phyloP scores from a whole-genome alignment of 1,139 yeast species.

The Yamadazyma siamensis region DNA sequence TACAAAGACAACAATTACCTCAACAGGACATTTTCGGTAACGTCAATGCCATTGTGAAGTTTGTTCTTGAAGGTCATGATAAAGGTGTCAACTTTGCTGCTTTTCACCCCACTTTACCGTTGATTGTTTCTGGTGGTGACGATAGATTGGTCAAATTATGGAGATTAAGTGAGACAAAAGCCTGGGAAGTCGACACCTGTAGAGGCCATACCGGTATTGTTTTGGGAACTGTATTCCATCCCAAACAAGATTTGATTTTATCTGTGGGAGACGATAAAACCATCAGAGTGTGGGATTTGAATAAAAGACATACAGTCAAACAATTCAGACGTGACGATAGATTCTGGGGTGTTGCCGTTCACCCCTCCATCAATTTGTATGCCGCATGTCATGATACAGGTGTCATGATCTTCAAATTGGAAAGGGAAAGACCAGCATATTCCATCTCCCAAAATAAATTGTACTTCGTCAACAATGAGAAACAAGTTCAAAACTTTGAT shows the following conservation, averaged over 20 bases:
- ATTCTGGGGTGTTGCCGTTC: conserved; percentile 90
- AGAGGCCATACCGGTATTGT: conserved; percentile 96
- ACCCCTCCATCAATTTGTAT: conserved; percentile 85
- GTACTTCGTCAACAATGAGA: conserved; percentile 76
- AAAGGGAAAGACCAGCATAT: conserved; percentile 94
- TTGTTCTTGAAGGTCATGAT: conserved; percentile 96
- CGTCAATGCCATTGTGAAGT: conserved; percentile 91
- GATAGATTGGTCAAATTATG: conserved; percentile 93
- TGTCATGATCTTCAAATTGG: conserved; percentile 96
- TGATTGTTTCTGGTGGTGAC: conserved; percentile 95
- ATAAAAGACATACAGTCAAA: conserved; percentile 88
- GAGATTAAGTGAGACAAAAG: conserved; percentile 97
- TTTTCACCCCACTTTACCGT: conserved; percentile 94
- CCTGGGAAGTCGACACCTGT: conserved; percentile 99
- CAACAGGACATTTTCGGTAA: conserved; percentile 94
- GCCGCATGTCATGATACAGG: conserved; percentile 98
- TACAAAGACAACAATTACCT: conserved; percentile 67
- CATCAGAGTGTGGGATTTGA: conserved; percentile 96
- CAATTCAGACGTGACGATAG: conserved; percentile 94
- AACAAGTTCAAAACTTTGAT: conserved; percentile 80
- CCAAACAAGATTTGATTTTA: conserved; percentile 85
- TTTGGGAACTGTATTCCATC: conserved; percentile 87
- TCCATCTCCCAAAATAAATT: conserved; percentile 68
- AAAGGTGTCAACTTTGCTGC: conserved; percentile 98
- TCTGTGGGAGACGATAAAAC: conserved; percentile 97